These are phyloP conservation scores for Clitopilus hobsonii DNA, from an alignment of 768 basidiomycete species.

Conservation along the genomic window DNA sequence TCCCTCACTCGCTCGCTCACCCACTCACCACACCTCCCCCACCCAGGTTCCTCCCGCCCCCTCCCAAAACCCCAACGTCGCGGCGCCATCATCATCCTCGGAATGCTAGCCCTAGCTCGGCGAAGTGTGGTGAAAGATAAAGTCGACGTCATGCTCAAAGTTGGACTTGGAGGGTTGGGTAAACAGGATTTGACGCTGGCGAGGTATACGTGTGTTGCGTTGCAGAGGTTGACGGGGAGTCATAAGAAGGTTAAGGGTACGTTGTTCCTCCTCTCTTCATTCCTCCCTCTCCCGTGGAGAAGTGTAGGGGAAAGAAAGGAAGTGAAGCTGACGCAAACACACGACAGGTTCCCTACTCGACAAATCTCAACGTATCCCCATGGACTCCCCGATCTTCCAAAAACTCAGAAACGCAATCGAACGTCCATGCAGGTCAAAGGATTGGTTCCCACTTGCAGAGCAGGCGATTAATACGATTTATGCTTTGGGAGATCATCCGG, in stretches of 20 bases:
- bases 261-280: slow-evolving; percentile 3
- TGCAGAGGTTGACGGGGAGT: slow-evolving; percentile 90
- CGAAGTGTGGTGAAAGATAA: slow-evolving; percentile 70
- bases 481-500: slow-evolving; percentile 90
- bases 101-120: slow-evolving; percentile 91
- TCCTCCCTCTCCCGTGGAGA: background rate
- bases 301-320: too few relatives aligned
- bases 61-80: slow-evolving; percentile 85
- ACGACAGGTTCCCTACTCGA: slow-evolving; percentile 76
- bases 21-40: slow-evolving; percentile 76
- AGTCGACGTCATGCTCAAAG: slow-evolving; percentile 78
- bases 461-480: slow-evolving; percentile 97
- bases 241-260: slow-evolving; percentile 95
- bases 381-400: slow-evolving; percentile 82
- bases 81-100: slow-evolving; percentile 93
- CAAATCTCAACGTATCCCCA: slow-evolving; percentile 80
- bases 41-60: slow-evolving; percentile 69
- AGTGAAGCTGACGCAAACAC: slow-evolving; percentile 4
- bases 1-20: too few relatives aligned
- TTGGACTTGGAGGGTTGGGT: slow-evolving; percentile 82
- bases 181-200: slow-evolving; percentile 88
- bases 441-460: slow-evolving; percentile 97
- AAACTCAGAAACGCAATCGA: slow-evolving; percentile 81
- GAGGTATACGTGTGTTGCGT: slow-evolving; percentile 88
- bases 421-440: slow-evolving; percentile 74